Percentiles rank a stretch among this genome's conserved stretches.
Evolutionary conservation across 768 basidiomycete genomes (phyloP).

Genomic region (Collybiopsis luxurians): DNA sequence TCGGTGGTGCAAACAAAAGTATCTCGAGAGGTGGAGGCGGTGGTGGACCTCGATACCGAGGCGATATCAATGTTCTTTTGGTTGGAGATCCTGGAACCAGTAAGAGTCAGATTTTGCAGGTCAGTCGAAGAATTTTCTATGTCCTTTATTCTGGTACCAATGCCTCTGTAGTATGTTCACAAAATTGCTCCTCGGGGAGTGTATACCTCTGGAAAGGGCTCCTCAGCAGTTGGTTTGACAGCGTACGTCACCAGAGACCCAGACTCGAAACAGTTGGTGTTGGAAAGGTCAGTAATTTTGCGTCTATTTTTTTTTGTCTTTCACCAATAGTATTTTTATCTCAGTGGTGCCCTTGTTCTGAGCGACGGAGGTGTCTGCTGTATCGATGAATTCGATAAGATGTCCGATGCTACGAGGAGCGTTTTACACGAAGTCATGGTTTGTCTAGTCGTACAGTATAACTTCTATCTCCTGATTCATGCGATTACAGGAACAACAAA

Average conservation of each 20-base stretch:
- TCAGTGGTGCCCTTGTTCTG: conserved; percentile 84
- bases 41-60: conserved; percentile 94
- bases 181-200: conserved; percentile 98
- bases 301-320: neutral
- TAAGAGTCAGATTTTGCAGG: conserved; percentile 95
- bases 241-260: conserved; percentile 98
- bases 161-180: conserved; percentile 80
- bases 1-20: conserved; percentile 97
- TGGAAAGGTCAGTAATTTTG: conserved; percentile 70
- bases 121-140: conserved; percentile 27
- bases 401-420: conserved; percentile 96
- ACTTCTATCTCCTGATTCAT: neutral
- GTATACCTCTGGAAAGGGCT: conserved; percentile 97
- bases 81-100: conserved; percentile 97
- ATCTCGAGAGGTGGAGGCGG: conserved; percentile 91
- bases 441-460: neutral
- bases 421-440: conserved; percentile 99
- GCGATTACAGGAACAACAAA: conserved; percentile 88
- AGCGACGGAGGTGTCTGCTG: conserved; percentile 98
- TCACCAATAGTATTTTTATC: conserved; percentile 1
- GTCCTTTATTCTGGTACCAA: neutral
- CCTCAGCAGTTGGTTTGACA: conserved; percentile 97
- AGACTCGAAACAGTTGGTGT: conserved; percentile 95
- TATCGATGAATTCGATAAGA: conserved; percentile 99
- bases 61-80: conserved; percentile 95